phyloP scores from a whole-genome alignment of 139 green algal genomes.

The Diplosphaera chodatii region DNA sequence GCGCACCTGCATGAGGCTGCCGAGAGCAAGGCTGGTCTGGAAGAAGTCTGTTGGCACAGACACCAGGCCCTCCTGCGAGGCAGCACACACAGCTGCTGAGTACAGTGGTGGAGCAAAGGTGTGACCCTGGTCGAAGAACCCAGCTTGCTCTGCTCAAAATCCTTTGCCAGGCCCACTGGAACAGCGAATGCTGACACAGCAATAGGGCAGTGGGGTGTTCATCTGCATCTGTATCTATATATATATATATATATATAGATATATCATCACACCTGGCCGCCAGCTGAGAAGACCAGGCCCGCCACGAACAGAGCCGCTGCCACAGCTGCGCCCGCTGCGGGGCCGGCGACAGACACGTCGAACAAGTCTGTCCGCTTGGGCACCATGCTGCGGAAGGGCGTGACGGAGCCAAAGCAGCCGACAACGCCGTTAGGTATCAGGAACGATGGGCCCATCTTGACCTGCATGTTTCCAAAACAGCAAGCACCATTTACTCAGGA shows the following conservation, averaged over 20 bases:
- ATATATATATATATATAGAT: no score
- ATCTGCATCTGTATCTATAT: no score
- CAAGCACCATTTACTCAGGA: no score
- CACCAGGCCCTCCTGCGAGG: constrained; percentile 53
- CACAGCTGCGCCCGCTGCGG: constrained; percentile 42
- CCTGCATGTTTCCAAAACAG: no score
- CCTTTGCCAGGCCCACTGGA: no score
- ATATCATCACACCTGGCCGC: constrained; percentile 17
- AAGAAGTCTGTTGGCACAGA: constrained; percentile 76
- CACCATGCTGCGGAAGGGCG: constrained; percentile 68
- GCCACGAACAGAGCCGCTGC: constrained; percentile 49
- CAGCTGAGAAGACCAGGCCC: constrained; percentile 31
- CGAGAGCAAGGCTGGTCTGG: constrained; percentile 72
- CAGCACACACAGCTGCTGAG: no score
- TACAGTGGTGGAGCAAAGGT: no score
- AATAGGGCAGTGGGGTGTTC: no score
- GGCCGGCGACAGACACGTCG: constrained; percentile 72
- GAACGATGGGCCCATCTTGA: constrained; percentile 73
- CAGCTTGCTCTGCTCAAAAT: no score
- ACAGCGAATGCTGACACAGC: no score
- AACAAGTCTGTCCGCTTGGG: constrained; percentile 60
- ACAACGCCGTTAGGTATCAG: constrained; percentile 86
- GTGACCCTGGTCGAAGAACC: no score
- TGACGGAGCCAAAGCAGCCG: constrained; percentile 87
- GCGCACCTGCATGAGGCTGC: constrained; percentile 17